These are phyloP conservation scores for Lyophyllum shimeji DNA, from an alignment of 768 basidiomycete species.

Conservation along the genomic window DNA sequence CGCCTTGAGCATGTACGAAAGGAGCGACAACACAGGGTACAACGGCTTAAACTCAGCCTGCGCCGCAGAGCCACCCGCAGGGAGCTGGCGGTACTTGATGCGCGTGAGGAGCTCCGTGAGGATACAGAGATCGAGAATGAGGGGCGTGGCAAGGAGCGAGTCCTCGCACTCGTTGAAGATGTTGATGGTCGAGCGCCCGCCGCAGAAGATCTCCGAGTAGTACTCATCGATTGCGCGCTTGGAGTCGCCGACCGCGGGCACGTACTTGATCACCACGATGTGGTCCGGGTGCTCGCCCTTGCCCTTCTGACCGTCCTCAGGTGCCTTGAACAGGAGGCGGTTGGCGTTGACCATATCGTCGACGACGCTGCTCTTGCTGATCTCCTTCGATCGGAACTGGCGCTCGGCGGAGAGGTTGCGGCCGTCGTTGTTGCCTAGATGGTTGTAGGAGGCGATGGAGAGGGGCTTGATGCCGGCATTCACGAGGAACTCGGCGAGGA, in stretches of 20 bases:
- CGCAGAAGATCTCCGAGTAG: slow-evolving; percentile 97
- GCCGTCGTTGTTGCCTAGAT: slow-evolving; percentile 98
- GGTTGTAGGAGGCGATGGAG: slow-evolving; percentile 97
- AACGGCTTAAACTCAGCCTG: slow-evolving; percentile 74
- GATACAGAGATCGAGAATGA: slow-evolving; percentile 93
- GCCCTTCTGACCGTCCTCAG: slow-evolving; percentile 53
- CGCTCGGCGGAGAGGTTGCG: slow-evolving; percentile 85
- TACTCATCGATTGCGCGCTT: slow-evolving; percentile 99
- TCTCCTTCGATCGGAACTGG: slow-evolving; percentile 99
- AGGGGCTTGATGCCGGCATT: slow-evolving; percentile 98
- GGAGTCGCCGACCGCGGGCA: slow-evolving; percentile 94
- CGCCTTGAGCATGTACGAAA: slow-evolving; percentile 97
- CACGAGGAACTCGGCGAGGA: slow-evolving; percentile 97
- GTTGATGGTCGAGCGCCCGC: slow-evolving; percentile 90
- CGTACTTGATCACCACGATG: slow-evolving; percentile 95
- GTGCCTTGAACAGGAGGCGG: slow-evolving; percentile 84
- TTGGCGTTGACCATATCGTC: slow-evolving; percentile 98
- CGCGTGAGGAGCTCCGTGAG: slow-evolving; percentile 94
- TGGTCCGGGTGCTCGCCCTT: slow-evolving; percentile 99
- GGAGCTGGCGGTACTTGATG: slow-evolving; percentile 75
- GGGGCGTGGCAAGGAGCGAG: slow-evolving; percentile 91
- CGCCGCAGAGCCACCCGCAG: slow-evolving; percentile 22
- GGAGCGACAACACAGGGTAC: slow-evolving; percentile 88
- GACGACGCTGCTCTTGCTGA: slow-evolving; percentile 94
- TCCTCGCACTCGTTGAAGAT: slow-evolving; percentile 99